These are phyloP conservation scores for Sporobolomyces roseus DNA, from an alignment of 768 basidiomycete genomes.

Conservation along the genomic window DNA sequence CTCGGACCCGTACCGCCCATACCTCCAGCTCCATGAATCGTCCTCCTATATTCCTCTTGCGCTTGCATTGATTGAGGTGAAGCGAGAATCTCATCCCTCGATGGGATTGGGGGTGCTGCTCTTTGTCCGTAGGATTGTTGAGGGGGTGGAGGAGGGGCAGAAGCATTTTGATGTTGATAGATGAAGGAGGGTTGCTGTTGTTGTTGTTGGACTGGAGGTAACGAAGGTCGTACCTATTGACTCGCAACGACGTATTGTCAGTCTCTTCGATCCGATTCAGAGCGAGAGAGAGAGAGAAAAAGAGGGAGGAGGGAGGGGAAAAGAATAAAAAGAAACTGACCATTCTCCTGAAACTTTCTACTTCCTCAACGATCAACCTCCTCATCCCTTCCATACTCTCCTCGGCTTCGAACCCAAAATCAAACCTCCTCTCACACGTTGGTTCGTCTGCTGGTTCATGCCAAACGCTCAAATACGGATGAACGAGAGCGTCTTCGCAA, in stretches of 20 bases:
- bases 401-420: constrained; percentile 94
- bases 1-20: not conserved
- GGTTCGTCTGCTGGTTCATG: constrained; percentile 65
- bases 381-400: constrained; percentile 98
- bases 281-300: too few species aligned
- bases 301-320: not conserved
- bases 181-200: constrained; percentile 1
- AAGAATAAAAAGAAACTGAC: constrained; percentile 55
- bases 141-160: constrained; percentile 13
- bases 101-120: constrained; percentile 62
- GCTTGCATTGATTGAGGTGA: constrained; percentile 70
- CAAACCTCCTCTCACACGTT: constrained; percentile 61
- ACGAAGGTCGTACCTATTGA: constrained; percentile 7
- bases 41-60: constrained; percentile 15
- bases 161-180: constrained; percentile 8
- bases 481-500: constrained; percentile 89
- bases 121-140: not conserved
- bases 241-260: not conserved
- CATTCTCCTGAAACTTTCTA: constrained; percentile 78
- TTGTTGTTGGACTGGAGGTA: not conserved
- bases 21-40: constrained; percentile 43
- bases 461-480: constrained; percentile 89
- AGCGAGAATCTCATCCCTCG: constrained; percentile 72
- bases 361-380: constrained; percentile 86
- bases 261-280: not conserved